phyloP scores from a whole-genome alignment of 2,329 filamentous ascomycete genomes.

The Fusarium armeniacum region DNA sequence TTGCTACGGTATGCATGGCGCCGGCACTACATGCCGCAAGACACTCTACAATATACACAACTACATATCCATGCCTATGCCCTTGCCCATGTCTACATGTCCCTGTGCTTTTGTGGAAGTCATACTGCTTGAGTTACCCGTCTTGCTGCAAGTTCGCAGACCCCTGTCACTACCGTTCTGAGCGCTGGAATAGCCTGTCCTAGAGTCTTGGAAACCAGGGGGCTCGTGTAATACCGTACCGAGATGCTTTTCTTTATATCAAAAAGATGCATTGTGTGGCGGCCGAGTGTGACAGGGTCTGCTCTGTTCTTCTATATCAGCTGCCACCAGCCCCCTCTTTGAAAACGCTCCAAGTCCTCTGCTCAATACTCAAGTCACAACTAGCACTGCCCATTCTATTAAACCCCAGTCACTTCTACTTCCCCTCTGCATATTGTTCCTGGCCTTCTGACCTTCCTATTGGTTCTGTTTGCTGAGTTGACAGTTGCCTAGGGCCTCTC shows the following conservation, averaged over 20 bases:
- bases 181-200: constrained; percentile 19
- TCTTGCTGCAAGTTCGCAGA: constrained; percentile 23
- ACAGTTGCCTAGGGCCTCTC: not conserved
- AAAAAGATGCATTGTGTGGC: not conserved
- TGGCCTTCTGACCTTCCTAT: not conserved
- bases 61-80: not conserved
- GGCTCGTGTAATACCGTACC: constrained; percentile 12
- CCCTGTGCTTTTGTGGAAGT: not conserved
- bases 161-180: constrained; percentile 1
- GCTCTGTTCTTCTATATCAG: constrained; percentile 26
- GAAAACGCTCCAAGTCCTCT: not conserved
- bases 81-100: not conserved
- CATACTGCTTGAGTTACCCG: constrained; percentile 8
- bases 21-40: not conserved
- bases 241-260: not conserved
- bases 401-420: not conserved
- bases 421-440: not conserved
- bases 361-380: constrained; percentile 5
- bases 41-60: constrained; percentile 2
- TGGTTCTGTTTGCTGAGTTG: not conserved
- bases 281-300: not conserved
- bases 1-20: not conserved
- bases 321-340: constrained; percentile 4
- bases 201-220: constrained; percentile 11
- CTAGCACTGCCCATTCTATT: not conserved